Evolutionary conservation across 768 basidiomycete species (phyloP), one percentile per base, ranked within the genome.

Genomic region (Calocybe cyanea): DNA sequence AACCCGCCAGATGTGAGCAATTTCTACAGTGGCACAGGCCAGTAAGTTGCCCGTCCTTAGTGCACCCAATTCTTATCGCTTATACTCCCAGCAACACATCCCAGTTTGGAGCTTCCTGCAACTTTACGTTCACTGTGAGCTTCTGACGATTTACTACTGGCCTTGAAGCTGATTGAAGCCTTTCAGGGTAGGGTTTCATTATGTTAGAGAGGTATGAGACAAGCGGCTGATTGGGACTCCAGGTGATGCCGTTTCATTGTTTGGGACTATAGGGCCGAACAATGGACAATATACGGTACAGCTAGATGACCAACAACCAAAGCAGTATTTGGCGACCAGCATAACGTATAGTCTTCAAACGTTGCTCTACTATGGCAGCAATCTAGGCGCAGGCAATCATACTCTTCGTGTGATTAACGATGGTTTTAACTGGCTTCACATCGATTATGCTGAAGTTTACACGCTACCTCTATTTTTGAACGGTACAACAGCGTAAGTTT

Each of bases 281-380:
- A 30, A 47, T 19, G 47, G 47, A 38, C 10, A 2, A 17, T 49
- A 49, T 33, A 31, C 47, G 32, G 36, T 48, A 13, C 41, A 43
- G 32, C 31, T 48, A n/a, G 37, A 48, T n/a, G 47, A 43, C 33
- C 35, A 48, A 14, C 21, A 25, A 25, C 31, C 20, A 0, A 35
- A 48, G 35, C 2, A 15, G 4, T 43, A 25, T 30, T 23, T 13
- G 13, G 48, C 42, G 2, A 13, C 17, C 13, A 32, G 36, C 20
- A 23, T 21, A 9, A 43, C 37, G 4, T 28, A 19, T n/a, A 36
- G 35, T 9, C 25, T 25, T 7, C 47, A 48, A 30, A 37, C 38
- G 14, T 14, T 34, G 7, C 36, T 48, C 4, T 48, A 38, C 24
- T 48, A 43, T 23, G 20, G 19, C 15, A 43, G 36, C 41, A 20